Conservation (phyloP, 352 stramenopile species). For the Phytopythium ostracodes region DNA sequence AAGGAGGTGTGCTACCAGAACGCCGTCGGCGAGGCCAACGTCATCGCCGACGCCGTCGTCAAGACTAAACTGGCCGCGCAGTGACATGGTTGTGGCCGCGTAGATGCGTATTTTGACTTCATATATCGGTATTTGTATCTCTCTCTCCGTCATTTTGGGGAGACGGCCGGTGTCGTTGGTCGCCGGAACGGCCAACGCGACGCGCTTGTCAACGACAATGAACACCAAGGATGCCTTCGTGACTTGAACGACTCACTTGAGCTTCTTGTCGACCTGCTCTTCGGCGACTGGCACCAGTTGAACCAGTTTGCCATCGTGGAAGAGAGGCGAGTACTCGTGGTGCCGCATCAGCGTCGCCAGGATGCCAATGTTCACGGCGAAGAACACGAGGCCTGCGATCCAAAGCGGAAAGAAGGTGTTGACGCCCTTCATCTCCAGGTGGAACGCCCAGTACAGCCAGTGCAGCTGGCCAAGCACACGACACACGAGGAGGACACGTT, state of each 20-base stretch:
- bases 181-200: neutral
- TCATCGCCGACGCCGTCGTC: slow-evolving; percentile 55
- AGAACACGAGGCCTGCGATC: slow-evolving; percentile 87
- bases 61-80: slow-evolving; percentile 7
- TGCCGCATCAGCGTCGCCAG: slow-evolving; percentile 68
- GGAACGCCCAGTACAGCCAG: slow-evolving; percentile 89
- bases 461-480: slow-evolving; percentile 39
- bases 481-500: neutral
- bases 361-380: slow-evolving; percentile 80
- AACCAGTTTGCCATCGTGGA: slow-evolving; percentile 38
- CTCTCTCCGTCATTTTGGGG: neutral
- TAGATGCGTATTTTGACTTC: neutral
- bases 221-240: neutral
- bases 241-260: slow-evolving; percentile 1
- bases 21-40: slow-evolving; percentile 47
- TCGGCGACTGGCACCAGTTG: slow-evolving; percentile 21
- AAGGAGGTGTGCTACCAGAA: slow-evolving; percentile 62
- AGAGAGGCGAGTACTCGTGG: slow-evolving; percentile 61
- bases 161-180: neutral
- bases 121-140: slow-evolving; percentile 4
- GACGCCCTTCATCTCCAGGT: slow-evolving; percentile 87
- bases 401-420: slow-evolving; percentile 90
- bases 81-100: neutral
- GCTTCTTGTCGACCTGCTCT: slow-evolving; percentile 11
- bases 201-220: neutral